Percentiles rank a stretch among this genome's conserved stretches.
Evolutionary conservation across 805 yeast genomes (phyloP).

Genomic region (Yamadazyma ubonensis): DNA sequence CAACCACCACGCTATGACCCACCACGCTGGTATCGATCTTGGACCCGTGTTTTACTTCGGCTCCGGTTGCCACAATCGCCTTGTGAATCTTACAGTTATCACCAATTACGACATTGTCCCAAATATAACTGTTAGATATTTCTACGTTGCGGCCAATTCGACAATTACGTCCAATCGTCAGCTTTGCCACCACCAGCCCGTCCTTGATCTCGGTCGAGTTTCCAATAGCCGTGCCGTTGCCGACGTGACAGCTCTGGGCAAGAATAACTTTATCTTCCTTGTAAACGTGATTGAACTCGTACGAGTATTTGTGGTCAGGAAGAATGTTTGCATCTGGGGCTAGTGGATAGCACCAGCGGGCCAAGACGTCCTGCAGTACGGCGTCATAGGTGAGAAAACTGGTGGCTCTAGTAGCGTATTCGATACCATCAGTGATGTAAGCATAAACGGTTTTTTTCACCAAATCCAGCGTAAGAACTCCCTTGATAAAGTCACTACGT

Average conservation of each 20-base stretch:
- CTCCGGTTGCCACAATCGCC: constrained; percentile 70
- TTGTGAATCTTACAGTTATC: constrained; percentile 59
- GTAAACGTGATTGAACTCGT: constrained; percentile 83
- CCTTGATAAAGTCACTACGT: constrained; percentile 84
- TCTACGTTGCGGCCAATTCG: constrained; percentile 74
- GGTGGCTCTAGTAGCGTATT: constrained; percentile 92
- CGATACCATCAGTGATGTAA: constrained; percentile 70
- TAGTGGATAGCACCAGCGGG: constrained; percentile 91
- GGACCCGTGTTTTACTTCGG: constrained; percentile 48
- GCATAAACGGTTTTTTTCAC: constrained; percentile 89
- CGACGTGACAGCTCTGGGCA: constrained; percentile 89
- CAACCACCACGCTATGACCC: constrained; percentile 72
- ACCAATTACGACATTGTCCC: constrained; percentile 78
- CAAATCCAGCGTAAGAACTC: constrained; percentile 86
- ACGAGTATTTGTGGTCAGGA: constrained; percentile 69
- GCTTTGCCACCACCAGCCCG: constrained; percentile 59
- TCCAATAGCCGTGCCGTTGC: constrained; percentile 81
- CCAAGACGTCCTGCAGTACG: constrained; percentile 82
- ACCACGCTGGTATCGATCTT: constrained; percentile 69
- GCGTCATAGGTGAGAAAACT: constrained; percentile 93
- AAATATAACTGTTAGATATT: constrained; percentile 75
- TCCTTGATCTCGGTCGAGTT: constrained; percentile 74
- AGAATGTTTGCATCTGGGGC: constrained; percentile 82
- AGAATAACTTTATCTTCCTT: constrained; percentile 85
- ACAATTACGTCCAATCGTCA: constrained; percentile 86